A percentile compares a stretch with the other conserved stretches of the same genome.
These are phyloP conservation scores for Coemansia sp. DNA, from an alignment of 192 early-diverging fungal species.

Conservation along the genomic window DNA sequence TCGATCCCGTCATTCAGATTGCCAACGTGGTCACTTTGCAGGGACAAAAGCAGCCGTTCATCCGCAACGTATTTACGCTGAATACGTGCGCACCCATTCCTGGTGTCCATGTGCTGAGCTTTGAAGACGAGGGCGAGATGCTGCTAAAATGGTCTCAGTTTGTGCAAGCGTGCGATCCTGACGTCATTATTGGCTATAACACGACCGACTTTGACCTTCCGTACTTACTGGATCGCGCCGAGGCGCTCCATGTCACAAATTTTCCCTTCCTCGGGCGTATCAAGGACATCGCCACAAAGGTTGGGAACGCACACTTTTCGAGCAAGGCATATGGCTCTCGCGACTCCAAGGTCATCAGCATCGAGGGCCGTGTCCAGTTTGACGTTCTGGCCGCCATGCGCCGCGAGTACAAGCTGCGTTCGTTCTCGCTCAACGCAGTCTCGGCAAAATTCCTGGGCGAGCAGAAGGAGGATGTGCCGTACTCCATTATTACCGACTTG, in stretches of 20 bases:
- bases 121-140: constrained; percentile 74
- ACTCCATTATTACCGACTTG: constrained; percentile 96
- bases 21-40: constrained; percentile 91
- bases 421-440: constrained; percentile 94
- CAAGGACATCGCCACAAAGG: constrained; percentile 25
- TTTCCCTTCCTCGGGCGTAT: constrained; percentile 89
- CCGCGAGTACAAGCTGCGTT: constrained; percentile 91
- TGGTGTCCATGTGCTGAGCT: constrained; percentile 80
- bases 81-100: constrained; percentile 89
- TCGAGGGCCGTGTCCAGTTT: constrained; percentile 90
- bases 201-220: constrained; percentile 97
- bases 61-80: constrained; percentile 92
- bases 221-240: constrained; percentile 88
- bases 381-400: constrained; percentile 95
- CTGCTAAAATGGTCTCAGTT: constrained; percentile 85
- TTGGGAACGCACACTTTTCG: constrained; percentile 59
- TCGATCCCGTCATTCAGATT: constrained; percentile 97
- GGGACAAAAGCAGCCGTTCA: constrained; percentile 84
- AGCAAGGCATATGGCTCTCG: constrained; percentile 94
- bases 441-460: constrained; percentile 93
- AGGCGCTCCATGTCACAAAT: constrained; percentile 63
- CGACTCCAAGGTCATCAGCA: constrained; percentile 82
- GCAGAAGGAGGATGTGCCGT: constrained; percentile 99
- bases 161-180: constrained; percentile 80
- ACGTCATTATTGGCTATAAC: constrained; percentile 95